Conservation (phyloP, 129 eudicot species). For the Heracleum sosnowskyi region DNA sequence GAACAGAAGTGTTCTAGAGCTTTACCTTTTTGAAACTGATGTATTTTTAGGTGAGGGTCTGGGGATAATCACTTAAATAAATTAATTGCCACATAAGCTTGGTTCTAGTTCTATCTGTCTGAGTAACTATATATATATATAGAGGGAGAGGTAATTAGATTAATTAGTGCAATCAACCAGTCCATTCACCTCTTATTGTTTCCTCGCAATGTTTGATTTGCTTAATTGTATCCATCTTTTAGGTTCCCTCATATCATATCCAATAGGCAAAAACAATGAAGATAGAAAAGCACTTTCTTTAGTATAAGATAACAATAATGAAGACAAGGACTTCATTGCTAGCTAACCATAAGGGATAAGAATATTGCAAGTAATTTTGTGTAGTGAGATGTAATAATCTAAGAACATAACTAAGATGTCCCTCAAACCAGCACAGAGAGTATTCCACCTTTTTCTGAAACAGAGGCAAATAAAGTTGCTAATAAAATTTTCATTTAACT, state of each 20-base stretch:
- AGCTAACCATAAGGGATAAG: not conserved
- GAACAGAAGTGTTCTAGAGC: not conserved
- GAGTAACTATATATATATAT: too few relatives aligned
- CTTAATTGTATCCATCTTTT: too few relatives aligned
- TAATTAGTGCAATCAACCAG: too few relatives aligned
- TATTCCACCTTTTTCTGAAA: not conserved
- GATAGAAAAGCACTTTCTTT: too few relatives aligned
- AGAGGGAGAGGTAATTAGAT: too few relatives aligned
- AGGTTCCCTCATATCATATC: too few relatives aligned
- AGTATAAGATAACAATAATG: too few relatives aligned
- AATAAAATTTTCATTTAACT: not conserved
- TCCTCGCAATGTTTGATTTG: too few relatives aligned
- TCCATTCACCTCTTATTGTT: too few relatives aligned
- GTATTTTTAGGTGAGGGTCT: not conserved
- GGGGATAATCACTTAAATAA: not conserved
- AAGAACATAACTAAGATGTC: too few relatives aligned
- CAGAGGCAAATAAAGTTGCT: not conserved
- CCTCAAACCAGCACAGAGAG: not conserved
- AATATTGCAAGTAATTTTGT: not conserved
- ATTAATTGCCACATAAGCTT: not conserved
- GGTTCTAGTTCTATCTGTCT: not conserved
- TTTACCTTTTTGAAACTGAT: not conserved
- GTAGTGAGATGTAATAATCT: not conserved
- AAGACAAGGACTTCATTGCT: not conserved
- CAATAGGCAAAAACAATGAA: too few relatives aligned